Conservation (phyloP, 139 green algal genomes). For the Yamagishiella unicocca region DNA sequence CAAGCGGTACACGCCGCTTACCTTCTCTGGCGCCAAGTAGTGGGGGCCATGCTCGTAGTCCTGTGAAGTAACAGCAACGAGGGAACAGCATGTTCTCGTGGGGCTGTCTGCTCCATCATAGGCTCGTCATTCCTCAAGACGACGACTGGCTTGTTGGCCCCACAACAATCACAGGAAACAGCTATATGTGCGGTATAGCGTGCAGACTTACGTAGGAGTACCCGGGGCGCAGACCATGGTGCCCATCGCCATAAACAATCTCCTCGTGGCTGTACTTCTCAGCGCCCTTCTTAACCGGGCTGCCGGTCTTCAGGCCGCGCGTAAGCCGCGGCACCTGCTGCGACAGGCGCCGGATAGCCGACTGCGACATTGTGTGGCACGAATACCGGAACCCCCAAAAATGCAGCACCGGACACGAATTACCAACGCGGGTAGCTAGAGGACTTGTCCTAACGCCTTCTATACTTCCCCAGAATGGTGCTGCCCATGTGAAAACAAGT, state of each 20-base stretch:
- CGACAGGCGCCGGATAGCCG: conserved; percentile 17
- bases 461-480: too few relatives aligned
- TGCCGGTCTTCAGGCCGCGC: conserved; percentile 34
- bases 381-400: background rate
- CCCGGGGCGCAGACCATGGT: conserved; percentile 54
- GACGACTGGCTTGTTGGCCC: too few relatives aligned
- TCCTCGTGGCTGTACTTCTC: conserved; percentile 52
- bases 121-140: too few relatives aligned
- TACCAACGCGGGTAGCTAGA: too few relatives aligned
- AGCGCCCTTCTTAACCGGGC: background rate
- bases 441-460: too few relatives aligned
- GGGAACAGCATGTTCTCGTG: too few relatives aligned
- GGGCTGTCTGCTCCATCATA: too few relatives aligned
- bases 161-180: too few relatives aligned
- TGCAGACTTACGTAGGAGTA: conserved; percentile 58
- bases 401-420: too few relatives aligned
- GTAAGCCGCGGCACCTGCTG: conserved; percentile 33
- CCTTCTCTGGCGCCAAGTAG: conserved; percentile 53
- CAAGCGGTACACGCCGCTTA: background rate
- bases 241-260: conserved; percentile 54
- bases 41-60: conserved; percentile 64
- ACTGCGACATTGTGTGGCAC: conserved; percentile 21
- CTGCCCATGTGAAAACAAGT: too few relatives aligned
- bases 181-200: too few relatives aligned
- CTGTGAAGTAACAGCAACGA: conserved; percentile 25